Evolutionary conservation across 768 basidiomycete genomes (phyloP), one percentile per base, ranked within the genome.

Genomic region (Tulasnella calospora): DNA sequence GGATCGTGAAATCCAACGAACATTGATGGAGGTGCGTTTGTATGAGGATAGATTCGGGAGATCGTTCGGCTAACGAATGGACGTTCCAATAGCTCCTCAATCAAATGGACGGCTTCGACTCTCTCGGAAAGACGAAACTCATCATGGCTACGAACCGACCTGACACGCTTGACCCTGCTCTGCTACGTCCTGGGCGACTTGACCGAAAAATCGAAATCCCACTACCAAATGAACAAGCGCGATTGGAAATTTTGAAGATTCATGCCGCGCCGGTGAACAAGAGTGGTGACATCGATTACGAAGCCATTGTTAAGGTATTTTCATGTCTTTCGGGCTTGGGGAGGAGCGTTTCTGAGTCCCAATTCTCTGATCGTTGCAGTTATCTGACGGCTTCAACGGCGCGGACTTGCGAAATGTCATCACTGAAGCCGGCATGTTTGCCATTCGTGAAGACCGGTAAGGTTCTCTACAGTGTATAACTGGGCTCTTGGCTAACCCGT

Each of bases 91-190:
- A 97, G 95, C 88, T 99, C 35, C 89, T 99, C 41, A 99, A 99
- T 83, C 97, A 99, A 85, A 98, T 99, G 95, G 98, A 99, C 83
- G 98, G 98, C 33, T 99, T 99, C 86, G 98, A 99, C 85, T 95
- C 97, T 21, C 87, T 99, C 38, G 98, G 98, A 69, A 88, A 88
- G 81, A 98, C 96, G 44, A 99, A 99, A 85, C 89, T 99, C 75
- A 99, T 99, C 84, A 98, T 99, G 61, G 98, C 98, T n/a, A 99
- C 98, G 35, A 99, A 99, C 87, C 89, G 98, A 83, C 98, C 98
- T 0, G 98, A 99, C 84, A 99, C 96, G 1, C 90, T 98, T 44
- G 98, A 99, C 85, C 98, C 98, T 19, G 97, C 97, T 19, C 90
- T 99, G 33, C 88, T 99, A 77, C 94, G 97, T 76, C 97, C 97